Evolutionary conservation across 2,329 filamentous ascomycete genomes (phyloP).

Genomic region (Escovopsis weberi): DNA sequence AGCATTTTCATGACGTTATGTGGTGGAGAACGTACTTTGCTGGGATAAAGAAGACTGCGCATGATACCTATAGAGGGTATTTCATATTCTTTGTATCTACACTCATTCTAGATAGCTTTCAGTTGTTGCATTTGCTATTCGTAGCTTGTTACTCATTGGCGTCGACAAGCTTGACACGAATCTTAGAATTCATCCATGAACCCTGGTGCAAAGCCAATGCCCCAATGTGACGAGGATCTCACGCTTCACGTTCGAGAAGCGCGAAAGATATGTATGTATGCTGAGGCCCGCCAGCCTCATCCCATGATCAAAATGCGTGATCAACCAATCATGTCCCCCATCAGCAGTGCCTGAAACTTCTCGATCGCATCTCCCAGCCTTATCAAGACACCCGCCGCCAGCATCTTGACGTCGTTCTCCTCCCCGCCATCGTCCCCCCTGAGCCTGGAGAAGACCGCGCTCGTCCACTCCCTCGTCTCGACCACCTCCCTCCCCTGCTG

Average conservation of each 20-base stretch:
- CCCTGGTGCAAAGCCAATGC: too few relatives aligned
- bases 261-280: too few relatives aligned
- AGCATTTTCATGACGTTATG: background rate
- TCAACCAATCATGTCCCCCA: slow-evolving; percentile 50
- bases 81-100: too few relatives aligned
- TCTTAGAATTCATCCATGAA: too few relatives aligned
- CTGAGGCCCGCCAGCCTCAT: too few relatives aligned
- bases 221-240: too few relatives aligned
- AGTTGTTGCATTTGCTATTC: too few relatives aligned
- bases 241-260: too few relatives aligned
- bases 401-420: slow-evolving; percentile 64
- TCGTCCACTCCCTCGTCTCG: slow-evolving; percentile 79
- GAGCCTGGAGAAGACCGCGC: slow-evolving; percentile 53
- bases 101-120: too few relatives aligned
- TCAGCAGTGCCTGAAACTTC: slow-evolving; percentile 60
- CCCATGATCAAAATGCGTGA: background rate
- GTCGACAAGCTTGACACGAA: too few relatives aligned
- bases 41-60: background rate
- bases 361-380: slow-evolving; percentile 70
- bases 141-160: too few relatives aligned
- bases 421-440: slow-evolving; percentile 42
- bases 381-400: slow-evolving; percentile 65
- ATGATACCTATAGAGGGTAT: too few relatives aligned
- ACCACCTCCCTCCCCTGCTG: slow-evolving; percentile 63
- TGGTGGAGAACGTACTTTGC: background rate